Base-by-base conservation (phyloP, 1,284 basidiomycete species). In the Ustilago esculenta region DNA sequence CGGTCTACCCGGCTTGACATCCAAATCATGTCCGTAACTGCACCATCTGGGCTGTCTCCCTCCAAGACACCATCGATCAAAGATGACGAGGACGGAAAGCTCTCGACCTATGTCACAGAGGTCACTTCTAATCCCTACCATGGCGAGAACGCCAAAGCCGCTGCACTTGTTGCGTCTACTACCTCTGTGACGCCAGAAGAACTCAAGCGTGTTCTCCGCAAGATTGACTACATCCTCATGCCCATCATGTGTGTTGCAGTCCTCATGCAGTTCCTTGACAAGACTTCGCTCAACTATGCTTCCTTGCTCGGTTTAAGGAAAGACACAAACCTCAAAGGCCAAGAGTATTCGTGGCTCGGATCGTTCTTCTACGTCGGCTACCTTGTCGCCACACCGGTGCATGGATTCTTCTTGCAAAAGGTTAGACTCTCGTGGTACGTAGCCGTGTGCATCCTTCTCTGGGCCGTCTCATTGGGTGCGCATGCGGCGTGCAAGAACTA, bases 401-500 rank as follows among this genome's bases (percentile, higher is more conserved):
- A 67, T 27, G 59, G 59, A 5, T 64, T 53, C 52, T 63, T 68
- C 10, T 15, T 72, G 36, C 69, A 72, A 24, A 67, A 67, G n/a
- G 33, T 64, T 7, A 12, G 27, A 12, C 61, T 85, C 18, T 81
- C 80, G 21, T 81, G 14, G 74, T 68, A 72, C 33, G 59, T 74
- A 11, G 52, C 59, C 8, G 40, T 47, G 4, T 54, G 48, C 48
- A 72, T 75, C 37, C 12, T 83, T 6, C 47, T 85, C 8, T 86
- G 85, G 85, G 85, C 85, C 0, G 40, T 85, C 3, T 36, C 69
- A 1, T 59, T 77, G 5, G 67, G 67, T 1, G 63, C 60, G 14
- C 79, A 78, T 25, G 80, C 80, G 1, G 76, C 75, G 0, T 64
- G 63, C 36, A 60, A 52, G 20, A 73, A 72, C 66, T 81, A 73